Conservation (phyloP, 2,329 filamentous ascomycete species). For the Penicillium rolfsii region DNA sequence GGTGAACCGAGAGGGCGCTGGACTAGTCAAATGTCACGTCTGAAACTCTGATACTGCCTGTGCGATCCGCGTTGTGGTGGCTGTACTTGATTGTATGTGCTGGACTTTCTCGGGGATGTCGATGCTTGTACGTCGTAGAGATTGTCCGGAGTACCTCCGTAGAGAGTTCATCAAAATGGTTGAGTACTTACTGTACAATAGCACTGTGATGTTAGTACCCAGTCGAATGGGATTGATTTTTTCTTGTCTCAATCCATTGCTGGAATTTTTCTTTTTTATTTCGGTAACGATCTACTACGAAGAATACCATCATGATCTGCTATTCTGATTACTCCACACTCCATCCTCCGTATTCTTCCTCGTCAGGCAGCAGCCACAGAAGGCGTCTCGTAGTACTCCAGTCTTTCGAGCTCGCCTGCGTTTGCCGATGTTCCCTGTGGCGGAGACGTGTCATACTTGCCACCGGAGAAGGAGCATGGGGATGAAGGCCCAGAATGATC, state of each 20-base stretch:
- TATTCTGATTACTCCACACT: not conserved
- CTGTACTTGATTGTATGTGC: not conserved
- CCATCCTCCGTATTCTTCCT: not conserved
- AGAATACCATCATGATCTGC: not conserved
- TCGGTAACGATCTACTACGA: not conserved
- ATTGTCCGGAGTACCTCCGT: too few relatives aligned
- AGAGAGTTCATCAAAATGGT: not conserved
- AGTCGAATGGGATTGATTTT: not conserved
- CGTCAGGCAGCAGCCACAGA: not conserved
- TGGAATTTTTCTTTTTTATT: not conserved
- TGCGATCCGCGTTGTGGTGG: slow-evolving; percentile 15
- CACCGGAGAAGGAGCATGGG: not conserved
- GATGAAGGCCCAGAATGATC: not conserved
- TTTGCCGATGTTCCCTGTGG: slow-evolving; percentile 7
- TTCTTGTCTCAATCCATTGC: not conserved
- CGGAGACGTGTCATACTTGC: slow-evolving; percentile 14
- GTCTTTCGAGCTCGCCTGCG: not conserved
- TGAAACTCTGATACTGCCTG: slow-evolving; percentile 18
- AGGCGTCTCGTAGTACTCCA: not conserved
- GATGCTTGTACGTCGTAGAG: not conserved
- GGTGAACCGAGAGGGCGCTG: slow-evolving; percentile 16
- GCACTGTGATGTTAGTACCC: not conserved
- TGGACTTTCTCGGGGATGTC: not conserved
- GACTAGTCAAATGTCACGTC: slow-evolving; percentile 13
- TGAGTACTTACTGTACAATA: not conserved